Percentiles rank a stretch among this genome's conserved stretches.
These are phyloP conservation scores for Alternaria arborescens DNA, from an alignment of 2,329 filamentous ascomycete genomes.

Conservation along the genomic window DNA sequence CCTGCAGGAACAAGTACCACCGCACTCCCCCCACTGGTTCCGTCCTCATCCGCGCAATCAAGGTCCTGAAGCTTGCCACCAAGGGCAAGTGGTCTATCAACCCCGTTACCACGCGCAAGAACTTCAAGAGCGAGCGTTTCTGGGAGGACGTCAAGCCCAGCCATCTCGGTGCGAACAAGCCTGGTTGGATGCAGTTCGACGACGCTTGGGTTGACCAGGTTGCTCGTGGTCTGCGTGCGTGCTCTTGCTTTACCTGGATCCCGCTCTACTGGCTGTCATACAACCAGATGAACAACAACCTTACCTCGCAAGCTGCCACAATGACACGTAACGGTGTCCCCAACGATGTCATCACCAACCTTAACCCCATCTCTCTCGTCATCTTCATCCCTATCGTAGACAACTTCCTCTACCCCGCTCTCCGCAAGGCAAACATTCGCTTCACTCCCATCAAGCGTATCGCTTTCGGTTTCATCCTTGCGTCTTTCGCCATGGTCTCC, in stretches of 20 bases:
- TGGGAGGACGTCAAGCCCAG: conserved; percentile 77
- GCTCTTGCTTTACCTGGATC: conserved; percentile 63
- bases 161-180: conserved; percentile 64
- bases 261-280: conserved; percentile 58
- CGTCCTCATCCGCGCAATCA: conserved; percentile 72
- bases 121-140: conserved; percentile 65
- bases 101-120: conserved; percentile 66
- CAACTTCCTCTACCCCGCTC: conserved; percentile 60
- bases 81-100: conserved; percentile 71
- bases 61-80: conserved; percentile 67
- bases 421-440: conserved; percentile 57
- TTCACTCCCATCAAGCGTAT: conserved; percentile 66
- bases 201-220: conserved; percentile 77
- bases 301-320: conserved; percentile 64
- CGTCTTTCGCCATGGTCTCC: conserved; percentile 59
- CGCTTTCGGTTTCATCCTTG: conserved; percentile 59
- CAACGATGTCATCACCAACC: conserved; percentile 65
- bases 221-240: conserved; percentile 50
- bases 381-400: conserved; percentile 65
- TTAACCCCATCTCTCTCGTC: conserved; percentile 63
- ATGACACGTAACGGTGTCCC: conserved; percentile 63
- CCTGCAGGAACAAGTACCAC: conserved; percentile 69
- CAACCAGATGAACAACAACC: conserved; percentile 64
- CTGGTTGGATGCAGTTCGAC: conserved; percentile 81
- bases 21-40: conserved; percentile 74